A percentile compares a stretch with the other conserved stretches of the same genome.
These are phyloP conservation scores for Exserohilum rostratum DNA, from an alignment of 2,329 filamentous ascomycete species.

Conservation along the genomic window DNA sequence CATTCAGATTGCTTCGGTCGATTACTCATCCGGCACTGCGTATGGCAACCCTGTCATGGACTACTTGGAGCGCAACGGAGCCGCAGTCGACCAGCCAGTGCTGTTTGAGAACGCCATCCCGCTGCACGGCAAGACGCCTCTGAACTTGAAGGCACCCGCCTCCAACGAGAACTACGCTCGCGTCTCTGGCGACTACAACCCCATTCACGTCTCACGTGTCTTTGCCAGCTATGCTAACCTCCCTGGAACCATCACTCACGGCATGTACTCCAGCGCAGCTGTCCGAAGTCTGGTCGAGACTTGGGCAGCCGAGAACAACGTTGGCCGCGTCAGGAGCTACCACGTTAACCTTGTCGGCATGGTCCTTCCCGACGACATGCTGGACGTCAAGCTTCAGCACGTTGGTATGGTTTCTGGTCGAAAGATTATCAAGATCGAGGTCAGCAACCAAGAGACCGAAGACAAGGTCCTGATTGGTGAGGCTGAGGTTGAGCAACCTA, in stretches of 20 bases:
- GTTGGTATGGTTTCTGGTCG: slow-evolving; percentile 97
- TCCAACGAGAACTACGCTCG: slow-evolving; percentile 98
- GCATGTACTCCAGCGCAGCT: slow-evolving; percentile 98
- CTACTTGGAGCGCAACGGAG: slow-evolving; percentile 89
- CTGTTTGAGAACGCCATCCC: slow-evolving; percentile 98
- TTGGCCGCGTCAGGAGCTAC: slow-evolving; percentile 96
- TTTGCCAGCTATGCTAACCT: slow-evolving; percentile 96
- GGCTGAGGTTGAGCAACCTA: slow-evolving; percentile 96
- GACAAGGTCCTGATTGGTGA: slow-evolving; percentile 95
- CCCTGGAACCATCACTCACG: slow-evolving; percentile 96
- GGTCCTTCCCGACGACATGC: slow-evolving; percentile 95
- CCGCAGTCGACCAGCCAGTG: slow-evolving; percentile 92
- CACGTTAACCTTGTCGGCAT: slow-evolving; percentile 97
- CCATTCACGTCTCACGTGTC: slow-evolving; percentile 96
- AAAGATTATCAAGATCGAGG: slow-evolving; percentile 99
- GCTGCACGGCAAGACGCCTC: slow-evolving; percentile 86
- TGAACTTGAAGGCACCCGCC: slow-evolving; percentile 86
- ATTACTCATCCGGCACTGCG: slow-evolving; percentile 89
- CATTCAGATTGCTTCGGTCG: slow-evolving; percentile 95
- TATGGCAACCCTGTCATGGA: slow-evolving; percentile 97
- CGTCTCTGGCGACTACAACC: slow-evolving; percentile 98
- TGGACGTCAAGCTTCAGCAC: slow-evolving; percentile 94
- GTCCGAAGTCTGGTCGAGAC: slow-evolving; percentile 96
- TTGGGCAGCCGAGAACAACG: slow-evolving; percentile 98
- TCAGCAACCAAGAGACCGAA: slow-evolving; percentile 91